A percentile compares a stretch with the other conserved stretches of the same genome.
Evolutionary conservation across 345 rosid species (phyloP).

Genomic region (Leavenworthia alabamica): DNA sequence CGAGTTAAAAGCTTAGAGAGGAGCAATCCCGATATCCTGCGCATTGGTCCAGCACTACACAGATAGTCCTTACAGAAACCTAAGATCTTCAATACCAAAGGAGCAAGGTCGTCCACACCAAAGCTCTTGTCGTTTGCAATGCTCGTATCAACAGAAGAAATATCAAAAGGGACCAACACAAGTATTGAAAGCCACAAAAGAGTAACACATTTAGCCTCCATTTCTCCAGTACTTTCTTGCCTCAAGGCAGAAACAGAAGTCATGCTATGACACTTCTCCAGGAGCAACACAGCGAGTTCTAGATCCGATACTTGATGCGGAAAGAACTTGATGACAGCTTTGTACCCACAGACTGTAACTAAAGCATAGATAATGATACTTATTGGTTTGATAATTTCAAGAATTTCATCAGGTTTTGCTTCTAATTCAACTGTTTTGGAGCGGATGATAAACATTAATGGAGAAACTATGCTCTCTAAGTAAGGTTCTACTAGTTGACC

Average conservation of each 20-base stretch:
- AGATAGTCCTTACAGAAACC: slow-evolving; percentile 82
- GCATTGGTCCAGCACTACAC: slow-evolving; percentile 89
- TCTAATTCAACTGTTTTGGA: slow-evolving; percentile 49
- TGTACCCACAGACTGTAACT: slow-evolving; percentile 89
- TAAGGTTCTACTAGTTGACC: slow-evolving; percentile 89
- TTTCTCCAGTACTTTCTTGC: slow-evolving; percentile 93
- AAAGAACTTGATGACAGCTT: slow-evolving; percentile 76
- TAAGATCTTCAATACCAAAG: slow-evolving; percentile 65
- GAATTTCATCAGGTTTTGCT: slow-evolving; percentile 44
- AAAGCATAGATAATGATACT: slow-evolving; percentile 70
- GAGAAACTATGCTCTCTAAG: slow-evolving; percentile 76
- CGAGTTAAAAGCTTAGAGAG: slow-evolving; percentile 84
- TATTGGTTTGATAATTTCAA: slow-evolving; percentile 62
- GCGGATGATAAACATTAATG: slow-evolving; percentile 69
- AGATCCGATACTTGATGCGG: slow-evolving; percentile 93
- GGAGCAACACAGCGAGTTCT: slow-evolving; percentile 76
- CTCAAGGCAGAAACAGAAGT: slow-evolving; percentile 55
- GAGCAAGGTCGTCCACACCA: slow-evolving; percentile 51
- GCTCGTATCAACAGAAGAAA: slow-evolving; percentile 82
- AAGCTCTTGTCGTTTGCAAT: slow-evolving; percentile 36
- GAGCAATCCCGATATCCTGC: slow-evolving; percentile 74
- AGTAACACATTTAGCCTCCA: slow-evolving; percentile 87
- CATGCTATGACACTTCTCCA: slow-evolving; percentile 71
- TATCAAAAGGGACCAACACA: slow-evolving; percentile 87
- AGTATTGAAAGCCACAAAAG: slow-evolving; percentile 94